Evolutionary conservation across 108 stramenopile genomes (phyloP).

Genomic region (Phaeodactylum tricornutum): DNA sequence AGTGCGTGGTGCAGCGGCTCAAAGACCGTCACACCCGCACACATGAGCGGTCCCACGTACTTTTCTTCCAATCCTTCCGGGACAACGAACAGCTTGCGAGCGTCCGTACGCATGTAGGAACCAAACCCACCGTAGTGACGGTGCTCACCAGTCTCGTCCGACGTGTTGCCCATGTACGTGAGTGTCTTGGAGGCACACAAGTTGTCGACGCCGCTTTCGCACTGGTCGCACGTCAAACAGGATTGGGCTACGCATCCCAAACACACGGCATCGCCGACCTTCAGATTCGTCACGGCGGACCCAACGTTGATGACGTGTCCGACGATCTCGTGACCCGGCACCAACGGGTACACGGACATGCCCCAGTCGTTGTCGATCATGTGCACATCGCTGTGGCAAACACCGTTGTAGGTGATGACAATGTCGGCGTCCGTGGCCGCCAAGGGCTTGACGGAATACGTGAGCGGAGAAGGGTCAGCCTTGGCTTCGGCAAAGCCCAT

Average conservation of each 20-base stretch:
- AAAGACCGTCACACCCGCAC: constrained; percentile 60
- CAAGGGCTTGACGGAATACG: no score
- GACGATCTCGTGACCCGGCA: constrained; percentile 16
- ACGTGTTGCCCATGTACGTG: constrained; percentile 12
- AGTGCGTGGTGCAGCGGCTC: constrained; percentile 32
- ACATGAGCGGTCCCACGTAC: constrained; percentile 33
- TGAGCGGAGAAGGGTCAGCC: no score
- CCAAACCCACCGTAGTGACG: constrained; percentile 29
- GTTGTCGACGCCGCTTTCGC: constrained; percentile 33
- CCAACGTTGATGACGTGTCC: constrained; percentile 49
- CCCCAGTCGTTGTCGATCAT: constrained; percentile 23
- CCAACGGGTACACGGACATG: constrained; percentile 18
- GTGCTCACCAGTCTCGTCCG: constrained; percentile 12
- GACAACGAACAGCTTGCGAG: constrained; percentile 28
- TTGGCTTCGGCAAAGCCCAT: no score
- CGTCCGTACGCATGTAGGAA: constrained; percentile 25
- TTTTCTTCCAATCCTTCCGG: constrained; percentile 21
- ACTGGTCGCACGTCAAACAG: constrained; percentile 41
- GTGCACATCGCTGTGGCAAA: constrained; percentile 48
- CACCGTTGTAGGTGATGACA: constrained; percentile 34
- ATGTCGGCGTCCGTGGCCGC: constrained; percentile 37
- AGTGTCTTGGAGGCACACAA: constrained; percentile 19
- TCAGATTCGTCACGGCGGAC: constrained; percentile 30
- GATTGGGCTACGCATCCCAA: constrained; percentile 55
- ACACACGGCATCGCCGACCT: constrained; percentile 56